Evolutionary conservation across 2,329 filamentous ascomycete genomes (phyloP).

Genomic region (Trichoderma breve): DNA sequence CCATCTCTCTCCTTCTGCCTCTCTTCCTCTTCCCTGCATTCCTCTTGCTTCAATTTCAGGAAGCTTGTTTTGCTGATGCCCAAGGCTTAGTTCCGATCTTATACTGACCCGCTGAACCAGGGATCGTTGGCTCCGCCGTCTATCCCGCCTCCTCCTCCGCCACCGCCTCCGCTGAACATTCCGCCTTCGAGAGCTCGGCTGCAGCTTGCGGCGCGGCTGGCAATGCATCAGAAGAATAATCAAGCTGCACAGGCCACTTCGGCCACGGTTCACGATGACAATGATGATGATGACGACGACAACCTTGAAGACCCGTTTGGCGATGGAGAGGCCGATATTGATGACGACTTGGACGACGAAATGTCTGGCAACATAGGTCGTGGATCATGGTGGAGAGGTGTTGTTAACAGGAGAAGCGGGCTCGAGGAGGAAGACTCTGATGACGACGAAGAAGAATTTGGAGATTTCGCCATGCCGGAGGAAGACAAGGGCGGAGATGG

Average conservation of each 20-base stretch:
- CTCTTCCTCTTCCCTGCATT: neutral
- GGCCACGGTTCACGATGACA: conserved; percentile 39
- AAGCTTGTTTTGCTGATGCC: conserved; percentile 20
- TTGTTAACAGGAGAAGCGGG: conserved; percentile 40
- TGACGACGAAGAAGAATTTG: conserved; percentile 54
- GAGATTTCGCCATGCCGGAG: conserved; percentile 67
- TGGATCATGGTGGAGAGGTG: conserved; percentile 51
- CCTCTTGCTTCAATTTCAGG: neutral
- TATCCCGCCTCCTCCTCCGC: conserved; percentile 58
- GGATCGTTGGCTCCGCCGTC: conserved; percentile 55
- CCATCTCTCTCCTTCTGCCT: conserved; percentile 12
- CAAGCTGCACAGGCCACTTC: conserved; percentile 47
- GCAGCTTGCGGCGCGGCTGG: conserved; percentile 84
- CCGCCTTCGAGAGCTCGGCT: conserved; percentile 82
- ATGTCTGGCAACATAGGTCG: conserved; percentile 36
- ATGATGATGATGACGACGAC: conserved; percentile 43
- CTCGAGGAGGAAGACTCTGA: conserved; percentile 47
- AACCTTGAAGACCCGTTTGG: conserved; percentile 47
- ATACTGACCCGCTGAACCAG: conserved; percentile 55
- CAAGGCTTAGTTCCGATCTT: conserved; percentile 53
- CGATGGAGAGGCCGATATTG: conserved; percentile 51
- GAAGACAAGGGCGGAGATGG: conserved; percentile 34
- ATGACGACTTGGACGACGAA: conserved; percentile 54
- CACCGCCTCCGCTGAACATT: conserved; percentile 79
- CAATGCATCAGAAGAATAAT: conserved; percentile 67